These are phyloP conservation scores for Fusarium brachygibbosum DNA, from an alignment of 2,329 filamentous ascomycete genomes.

Conservation along the genomic window DNA sequence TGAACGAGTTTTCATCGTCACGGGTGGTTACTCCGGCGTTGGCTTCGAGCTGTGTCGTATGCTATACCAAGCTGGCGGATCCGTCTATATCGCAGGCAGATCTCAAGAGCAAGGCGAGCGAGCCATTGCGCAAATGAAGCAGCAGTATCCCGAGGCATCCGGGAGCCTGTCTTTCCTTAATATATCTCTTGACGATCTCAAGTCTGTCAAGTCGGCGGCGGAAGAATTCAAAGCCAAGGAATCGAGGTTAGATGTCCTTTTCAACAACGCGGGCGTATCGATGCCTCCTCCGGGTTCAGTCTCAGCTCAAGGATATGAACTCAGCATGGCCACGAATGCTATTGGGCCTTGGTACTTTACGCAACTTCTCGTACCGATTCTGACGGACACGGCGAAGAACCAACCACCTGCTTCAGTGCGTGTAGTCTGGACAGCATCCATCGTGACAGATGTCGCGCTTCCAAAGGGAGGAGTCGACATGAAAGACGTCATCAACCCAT, in stretches of 20 bases:
- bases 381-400: constrained; percentile 8
- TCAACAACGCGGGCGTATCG: constrained; percentile 40
- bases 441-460: constrained; percentile 20
- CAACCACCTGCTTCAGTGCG: constrained; percentile 20
- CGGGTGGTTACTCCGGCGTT: constrained; percentile 38
- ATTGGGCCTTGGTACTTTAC: constrained; percentile 37
- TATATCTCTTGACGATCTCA: constrained; percentile 26
- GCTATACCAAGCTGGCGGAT: constrained; percentile 22
- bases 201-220: constrained; percentile 14
- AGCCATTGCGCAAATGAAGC: constrained; percentile 9
- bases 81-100: constrained; percentile 39
- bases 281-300: constrained; percentile 26
- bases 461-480: constrained; percentile 28
- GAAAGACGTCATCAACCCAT: background rate
- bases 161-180: constrained; percentile 22
- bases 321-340: constrained; percentile 37
- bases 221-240: constrained; percentile 24
- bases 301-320: constrained; percentile 34
- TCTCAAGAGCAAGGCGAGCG: constrained; percentile 14
- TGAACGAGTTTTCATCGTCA: constrained; percentile 29
- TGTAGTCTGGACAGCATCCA: constrained; percentile 30
- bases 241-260: constrained; percentile 26
- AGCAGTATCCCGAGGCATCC: background rate
- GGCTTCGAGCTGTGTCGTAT: constrained; percentile 33
- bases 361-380: constrained; percentile 22